Percentiles rank a stretch among this genome's conserved stretches.
These are phyloP conservation scores for Fusarium irregulare DNA, from an alignment of 2,329 filamentous ascomycete species.

Conservation along the genomic window DNA sequence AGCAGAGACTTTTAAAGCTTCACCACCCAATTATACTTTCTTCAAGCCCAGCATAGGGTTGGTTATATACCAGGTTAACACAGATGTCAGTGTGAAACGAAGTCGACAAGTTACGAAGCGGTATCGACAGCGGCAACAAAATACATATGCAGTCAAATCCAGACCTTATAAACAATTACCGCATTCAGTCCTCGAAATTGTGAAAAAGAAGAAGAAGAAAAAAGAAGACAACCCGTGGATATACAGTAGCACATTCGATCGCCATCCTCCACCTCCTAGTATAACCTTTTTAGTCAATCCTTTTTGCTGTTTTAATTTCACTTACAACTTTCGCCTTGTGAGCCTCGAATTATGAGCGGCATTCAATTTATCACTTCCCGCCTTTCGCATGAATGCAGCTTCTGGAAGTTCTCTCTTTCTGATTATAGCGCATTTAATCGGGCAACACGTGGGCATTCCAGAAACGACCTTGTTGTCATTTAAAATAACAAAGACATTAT, in stretches of 20 bases:
- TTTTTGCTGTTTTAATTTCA: not conserved
- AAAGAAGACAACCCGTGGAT: too few species aligned
- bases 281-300: not conserved
- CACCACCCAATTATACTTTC: not conserved
- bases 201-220: too few species aligned
- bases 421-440: not conserved
- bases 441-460: conserved; percentile 27
- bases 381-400: conserved; percentile 20
- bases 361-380: not conserved
- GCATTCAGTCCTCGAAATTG: not conserved
- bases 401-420: not conserved
- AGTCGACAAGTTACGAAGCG: not conserved
- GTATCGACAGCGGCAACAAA: not conserved
- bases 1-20: not conserved
- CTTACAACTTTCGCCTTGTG: not conserved
- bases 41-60: not conserved
- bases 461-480: not conserved
- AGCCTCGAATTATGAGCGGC: not conserved
- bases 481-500: conserved; percentile 11
- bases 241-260: not conserved
- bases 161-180: not conserved
- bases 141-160: not conserved
- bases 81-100: not conserved
- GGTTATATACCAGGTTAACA: not conserved
- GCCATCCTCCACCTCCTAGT: not conserved